Evolutionary conservation across 768 basidiomycete genomes (phyloP), one percentile per base, ranked within the genome.

Genomic region (Leccinum uliginosum): DNA sequence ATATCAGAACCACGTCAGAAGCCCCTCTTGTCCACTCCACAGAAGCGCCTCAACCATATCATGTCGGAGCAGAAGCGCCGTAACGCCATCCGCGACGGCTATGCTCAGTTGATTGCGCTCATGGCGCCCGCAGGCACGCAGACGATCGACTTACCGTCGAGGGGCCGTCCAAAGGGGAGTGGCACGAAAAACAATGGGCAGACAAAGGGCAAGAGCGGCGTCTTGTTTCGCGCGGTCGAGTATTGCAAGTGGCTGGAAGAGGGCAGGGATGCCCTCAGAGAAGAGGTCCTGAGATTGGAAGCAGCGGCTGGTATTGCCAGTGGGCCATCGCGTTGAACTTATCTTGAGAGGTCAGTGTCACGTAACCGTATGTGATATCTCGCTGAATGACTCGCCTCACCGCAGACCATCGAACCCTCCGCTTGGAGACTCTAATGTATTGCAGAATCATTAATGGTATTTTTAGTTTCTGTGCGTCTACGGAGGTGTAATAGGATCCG

Each of bases 41-140:
- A 95, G 72, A 93, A 93, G 66, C 83, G 92, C 12, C 81, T 91
- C 15, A 93, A 94, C 69, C 92, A 96, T 75, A 94, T 96, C 77
- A 86, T 92, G 82, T 93, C 91, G 7, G 93, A 96, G 69, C 93
- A 96, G 73, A 91, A 91, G 66, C 89, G 93, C 8, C 84, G 93
- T 10, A 95, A 95, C 65, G 89, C 90, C 51, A 96, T 96, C 62
- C 85, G 91, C 43, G 87, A 91, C 59, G 92, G 92, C 40, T 96
- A 94, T 72, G 85, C 90, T 1, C 90, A 93, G 67, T 75, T 96
- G 43, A 93, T 92, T 30, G 74, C 85, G 0, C 76, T 96, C 23
- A 84, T 95, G 53, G 84, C 90, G 0, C 89, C 91, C n/a, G 86
- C 84, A 5, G 90, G 89, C 5, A 78, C 84, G 2, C 82, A 86